These are phyloP conservation scores for Cladorrhinum sp. DNA, from an alignment of 2,329 filamentous ascomycete genomes.

Conservation along the genomic window DNA sequence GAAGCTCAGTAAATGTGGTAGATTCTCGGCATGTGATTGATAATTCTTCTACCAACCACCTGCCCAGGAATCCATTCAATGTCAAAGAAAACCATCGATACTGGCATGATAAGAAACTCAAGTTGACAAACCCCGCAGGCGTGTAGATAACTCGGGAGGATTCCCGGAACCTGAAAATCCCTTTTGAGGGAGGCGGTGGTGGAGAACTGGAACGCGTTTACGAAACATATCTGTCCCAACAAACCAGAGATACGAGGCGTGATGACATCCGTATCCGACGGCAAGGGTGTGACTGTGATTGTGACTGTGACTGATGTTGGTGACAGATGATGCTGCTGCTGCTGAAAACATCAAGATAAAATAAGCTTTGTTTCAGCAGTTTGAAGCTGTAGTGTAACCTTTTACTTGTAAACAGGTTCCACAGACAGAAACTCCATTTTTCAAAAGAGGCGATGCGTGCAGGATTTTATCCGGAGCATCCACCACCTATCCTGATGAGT, in stretches of 20 bases:
- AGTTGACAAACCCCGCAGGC: not conserved
- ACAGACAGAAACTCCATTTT: not conserved
- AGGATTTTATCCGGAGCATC: not conserved
- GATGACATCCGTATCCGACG: not conserved
- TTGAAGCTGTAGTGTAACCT: not conserved
- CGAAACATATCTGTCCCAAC: conserved; percentile 1
- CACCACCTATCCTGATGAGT: not conserved
- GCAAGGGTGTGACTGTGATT: not conserved
- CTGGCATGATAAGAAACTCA: not conserved
- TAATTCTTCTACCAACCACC: not conserved
- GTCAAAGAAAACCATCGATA: not conserved
- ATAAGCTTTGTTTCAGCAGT: not conserved
- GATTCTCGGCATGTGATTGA: no score
- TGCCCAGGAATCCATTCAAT: not conserved
- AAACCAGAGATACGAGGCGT: not conserved
- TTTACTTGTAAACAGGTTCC: not conserved
- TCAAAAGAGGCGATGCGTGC: no score
- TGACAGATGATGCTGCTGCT: not conserved
- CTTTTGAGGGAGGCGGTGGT: conserved; percentile 5
- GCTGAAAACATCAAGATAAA: not conserved
- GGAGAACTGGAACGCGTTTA: not conserved
- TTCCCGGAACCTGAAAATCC: not conserved
- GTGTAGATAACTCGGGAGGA: not conserved
- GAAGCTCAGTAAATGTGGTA: no score
- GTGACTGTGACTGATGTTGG: not conserved